These are phyloP conservation scores for Anaeramoeba flamelloides DNA, from an alignment of 78 protist genomes.

Conservation along the genomic window DNA sequence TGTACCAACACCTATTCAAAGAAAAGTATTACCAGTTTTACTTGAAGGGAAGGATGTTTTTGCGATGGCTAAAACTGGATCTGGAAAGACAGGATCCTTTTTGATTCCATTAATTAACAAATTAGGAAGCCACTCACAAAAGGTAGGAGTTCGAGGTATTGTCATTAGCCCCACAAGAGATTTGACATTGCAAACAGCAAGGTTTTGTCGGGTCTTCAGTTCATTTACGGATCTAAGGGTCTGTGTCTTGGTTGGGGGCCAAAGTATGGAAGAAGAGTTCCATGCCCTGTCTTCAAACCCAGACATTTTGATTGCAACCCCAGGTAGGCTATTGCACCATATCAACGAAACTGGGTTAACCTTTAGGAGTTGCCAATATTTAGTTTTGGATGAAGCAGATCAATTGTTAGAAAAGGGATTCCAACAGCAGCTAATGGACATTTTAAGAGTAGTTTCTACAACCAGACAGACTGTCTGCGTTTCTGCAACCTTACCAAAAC, in stretches of 20 bases:
- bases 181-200: neutral
- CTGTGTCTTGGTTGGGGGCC: neutral
- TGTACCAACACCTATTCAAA: neutral
- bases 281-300: neutral
- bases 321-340: slow-evolving; percentile 87
- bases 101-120: neutral
- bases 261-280: neutral
- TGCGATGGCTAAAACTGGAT: neutral
- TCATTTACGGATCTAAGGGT: neutral
- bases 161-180: neutral
- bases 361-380: slow-evolving; percentile 36
- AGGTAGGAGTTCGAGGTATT: neutral
- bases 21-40: neutral
- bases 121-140: neutral
- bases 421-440: slow-evolving; percentile 60
- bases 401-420: slow-evolving; percentile 92
- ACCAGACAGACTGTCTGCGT: slow-evolving; percentile 71
- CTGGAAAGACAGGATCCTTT: neutral
- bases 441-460: slow-evolving; percentile 38
- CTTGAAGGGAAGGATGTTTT: neutral
- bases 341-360: slow-evolving; percentile 51
- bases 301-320: slow-evolving; percentile 77
- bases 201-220: neutral
- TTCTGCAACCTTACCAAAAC: slow-evolving; percentile 87
- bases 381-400: slow-evolving; percentile 96